Evolutionary conservation across 208 protist species (phyloP).

Genomic region (Trypanosoma lewisi): DNA sequence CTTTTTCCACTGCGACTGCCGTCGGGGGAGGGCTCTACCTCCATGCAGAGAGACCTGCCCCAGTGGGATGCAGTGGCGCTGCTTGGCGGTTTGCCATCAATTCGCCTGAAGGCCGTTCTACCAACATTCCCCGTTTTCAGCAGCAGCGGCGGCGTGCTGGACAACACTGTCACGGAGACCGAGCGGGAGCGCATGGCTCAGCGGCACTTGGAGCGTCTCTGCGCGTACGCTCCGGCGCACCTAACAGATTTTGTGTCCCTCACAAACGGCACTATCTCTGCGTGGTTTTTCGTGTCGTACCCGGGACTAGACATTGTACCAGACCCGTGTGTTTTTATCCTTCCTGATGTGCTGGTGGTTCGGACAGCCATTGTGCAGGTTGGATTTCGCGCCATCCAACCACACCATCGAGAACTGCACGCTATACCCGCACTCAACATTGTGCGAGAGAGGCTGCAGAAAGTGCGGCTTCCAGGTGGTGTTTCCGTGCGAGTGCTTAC

Average conservation of each 20-base stretch:
- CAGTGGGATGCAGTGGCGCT: conserved; percentile 25
- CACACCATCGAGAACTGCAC: not conserved
- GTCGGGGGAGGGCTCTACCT: not conserved
- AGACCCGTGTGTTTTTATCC: conserved; percentile 12
- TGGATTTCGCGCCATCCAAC: not conserved
- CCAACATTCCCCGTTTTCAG: conserved; percentile 6
- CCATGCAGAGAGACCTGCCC: not conserved
- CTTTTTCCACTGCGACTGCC: conserved; percentile 1
- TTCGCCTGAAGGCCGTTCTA: conserved; percentile 21
- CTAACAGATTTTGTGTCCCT: not conserved
- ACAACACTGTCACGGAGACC: not conserved
- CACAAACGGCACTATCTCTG: not conserved
- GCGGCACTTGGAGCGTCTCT: conserved; percentile 21
- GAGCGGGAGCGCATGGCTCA: not conserved
- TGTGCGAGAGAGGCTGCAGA: not conserved
- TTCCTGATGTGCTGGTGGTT: conserved; percentile 7
- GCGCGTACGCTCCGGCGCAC: conserved; percentile 16
- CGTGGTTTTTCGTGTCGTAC: conserved; percentile 36
- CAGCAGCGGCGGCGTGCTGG: not conserved
- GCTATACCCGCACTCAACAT: not conserved
- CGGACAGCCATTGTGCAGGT: conserved; percentile 1
- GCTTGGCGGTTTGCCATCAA: conserved; percentile 31
- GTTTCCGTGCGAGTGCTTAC: not conserved
- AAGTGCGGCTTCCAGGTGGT: not conserved
- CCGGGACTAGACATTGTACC: conserved; percentile 9